Evolutionary conservation across 371 early-diverging fungal species (phyloP).

Genomic region (Enterocytospora artemiae): DNA sequence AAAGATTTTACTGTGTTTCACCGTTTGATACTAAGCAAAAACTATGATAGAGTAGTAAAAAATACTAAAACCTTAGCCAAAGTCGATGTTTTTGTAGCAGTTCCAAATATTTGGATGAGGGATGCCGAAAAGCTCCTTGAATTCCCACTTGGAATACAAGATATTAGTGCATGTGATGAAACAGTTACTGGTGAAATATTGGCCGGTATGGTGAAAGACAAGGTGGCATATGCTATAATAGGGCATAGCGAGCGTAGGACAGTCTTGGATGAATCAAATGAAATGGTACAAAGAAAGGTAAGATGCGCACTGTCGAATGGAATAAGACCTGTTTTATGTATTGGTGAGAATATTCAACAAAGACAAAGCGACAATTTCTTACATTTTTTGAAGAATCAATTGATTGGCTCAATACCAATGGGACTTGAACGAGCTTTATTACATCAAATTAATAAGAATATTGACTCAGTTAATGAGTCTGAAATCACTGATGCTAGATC

Average conservation of each 20-base stretch:
- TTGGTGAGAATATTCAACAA: constrained; percentile 86
- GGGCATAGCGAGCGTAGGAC: constrained; percentile 97
- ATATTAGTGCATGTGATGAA: constrained; percentile 73
- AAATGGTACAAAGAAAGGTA: constrained; percentile 72
- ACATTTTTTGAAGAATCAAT: constrained; percentile 74
- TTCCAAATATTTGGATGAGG: constrained; percentile 76
- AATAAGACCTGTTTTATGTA: constrained; percentile 82
- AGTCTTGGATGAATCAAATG: constrained; percentile 69
- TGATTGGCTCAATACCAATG: constrained; percentile 62
- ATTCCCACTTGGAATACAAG: constrained; percentile 85
- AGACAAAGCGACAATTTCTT: constrained; percentile 73
- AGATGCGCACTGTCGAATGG: constrained; percentile 72
- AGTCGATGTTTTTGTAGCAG: constrained; percentile 83
- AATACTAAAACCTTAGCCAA: constrained; percentile 3
- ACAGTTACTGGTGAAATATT: constrained; percentile 96
- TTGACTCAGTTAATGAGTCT: not conserved
- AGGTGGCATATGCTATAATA: constrained; percentile 81
- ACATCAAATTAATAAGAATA: not conserved
- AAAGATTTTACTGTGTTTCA: no score
- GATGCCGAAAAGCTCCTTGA: constrained; percentile 55
- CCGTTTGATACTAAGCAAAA: not conserved
- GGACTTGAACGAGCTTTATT: constrained; percentile 66
- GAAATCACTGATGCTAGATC: no score
- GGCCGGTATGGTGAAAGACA: constrained; percentile 83
- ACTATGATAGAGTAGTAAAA: not conserved